These are phyloP conservation scores for Monosporascus cannonballus DNA, from an alignment of 2,329 filamentous ascomycete species.

Conservation along the genomic window DNA sequence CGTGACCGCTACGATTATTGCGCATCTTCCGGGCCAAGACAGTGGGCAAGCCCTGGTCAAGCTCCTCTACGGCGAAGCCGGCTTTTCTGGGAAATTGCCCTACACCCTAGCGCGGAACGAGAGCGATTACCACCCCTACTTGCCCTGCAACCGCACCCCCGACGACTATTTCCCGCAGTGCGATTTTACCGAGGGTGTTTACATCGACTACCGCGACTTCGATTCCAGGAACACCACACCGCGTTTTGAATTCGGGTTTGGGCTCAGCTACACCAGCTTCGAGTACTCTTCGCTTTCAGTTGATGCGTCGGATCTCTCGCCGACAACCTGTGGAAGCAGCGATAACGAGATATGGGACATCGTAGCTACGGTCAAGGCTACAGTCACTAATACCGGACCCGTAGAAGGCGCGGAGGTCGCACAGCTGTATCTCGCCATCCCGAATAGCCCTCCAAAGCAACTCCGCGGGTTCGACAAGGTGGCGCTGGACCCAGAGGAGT, in stretches of 20 bases:
- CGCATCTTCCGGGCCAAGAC: conserved; percentile 61
- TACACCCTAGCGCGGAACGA: conserved; percentile 54
- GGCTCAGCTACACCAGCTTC: conserved; percentile 64
- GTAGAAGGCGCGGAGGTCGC: conserved; percentile 58
- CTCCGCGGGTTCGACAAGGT: conserved; percentile 60
- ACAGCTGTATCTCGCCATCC: conserved; percentile 51
- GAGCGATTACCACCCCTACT: conserved; percentile 45
- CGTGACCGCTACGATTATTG: conserved; percentile 56
- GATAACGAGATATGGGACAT: conserved; percentile 41
- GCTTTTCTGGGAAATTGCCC: conserved; percentile 51
- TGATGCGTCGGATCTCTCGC: conserved; percentile 27
- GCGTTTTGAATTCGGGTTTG: conserved; percentile 61
- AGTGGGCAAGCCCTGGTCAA: conserved; percentile 50
- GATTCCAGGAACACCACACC: conserved; percentile 50
- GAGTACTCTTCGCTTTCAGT: conserved; percentile 41
- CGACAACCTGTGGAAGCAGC: conserved; percentile 35
- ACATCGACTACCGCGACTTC: conserved; percentile 61
- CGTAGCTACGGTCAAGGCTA: conserved; percentile 47
- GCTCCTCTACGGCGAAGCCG: conserved; percentile 51
- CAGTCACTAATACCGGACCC: conserved; percentile 59
- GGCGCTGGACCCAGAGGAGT: conserved; percentile 40
- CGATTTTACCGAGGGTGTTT: conserved; percentile 51
- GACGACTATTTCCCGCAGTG: conserved; percentile 23
- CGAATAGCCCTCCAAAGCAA: conserved; percentile 38
- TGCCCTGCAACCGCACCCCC: conserved; percentile 35